Evolutionary conservation across 768 basidiomycete species (phyloP), one percentile per base, ranked within the genome.

Genomic region (Agaricus bisporus): DNA sequence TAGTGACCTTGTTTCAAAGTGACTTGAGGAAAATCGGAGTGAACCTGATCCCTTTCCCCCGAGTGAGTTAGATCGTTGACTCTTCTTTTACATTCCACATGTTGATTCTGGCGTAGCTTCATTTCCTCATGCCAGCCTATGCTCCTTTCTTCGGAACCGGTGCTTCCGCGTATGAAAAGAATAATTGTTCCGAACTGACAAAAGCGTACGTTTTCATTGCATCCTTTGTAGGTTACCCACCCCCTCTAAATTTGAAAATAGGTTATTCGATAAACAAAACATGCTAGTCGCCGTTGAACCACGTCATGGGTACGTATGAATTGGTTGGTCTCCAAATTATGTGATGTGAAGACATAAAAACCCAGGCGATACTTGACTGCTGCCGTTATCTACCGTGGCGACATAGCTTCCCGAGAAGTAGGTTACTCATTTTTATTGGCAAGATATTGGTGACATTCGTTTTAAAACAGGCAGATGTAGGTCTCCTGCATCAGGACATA

Each of bases 21-120:
- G 92, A 95, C 63, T 73, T 95, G 35, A 82, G 92, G 51, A 95
- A 95, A 67, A 80, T 98, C 42, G 90, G 82, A 45, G 86, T 95
- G 81, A 98, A 98, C 70, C 79, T 98, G 49, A 77, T 98, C 57
- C 95, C 95, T 0, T 99, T 98, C 80, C 95, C 95, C 60, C 92
- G 94, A 56, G 88, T 88, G 68, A 49, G 81, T 70, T 17, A 5
- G 14, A 12, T 10, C 22, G 58, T 36, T 41, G 38, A 15, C 55
- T 39, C 52, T 25, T 14, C 44, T 56, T 38, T 41, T 42, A 18
- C 17, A 26, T 14, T 35, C 18, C 45, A 4, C 12, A 11, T 12
- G 29, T 54, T 20, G 28, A 52, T 49, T n/a, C 45, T 26, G 8
- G 14, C 43, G 63, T 67, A 95, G 86, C 80, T 98, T 49, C 95